Base-by-base conservation (phyloP, 23 red algal genomes). In the Gracilaria domingensis region DNA sequence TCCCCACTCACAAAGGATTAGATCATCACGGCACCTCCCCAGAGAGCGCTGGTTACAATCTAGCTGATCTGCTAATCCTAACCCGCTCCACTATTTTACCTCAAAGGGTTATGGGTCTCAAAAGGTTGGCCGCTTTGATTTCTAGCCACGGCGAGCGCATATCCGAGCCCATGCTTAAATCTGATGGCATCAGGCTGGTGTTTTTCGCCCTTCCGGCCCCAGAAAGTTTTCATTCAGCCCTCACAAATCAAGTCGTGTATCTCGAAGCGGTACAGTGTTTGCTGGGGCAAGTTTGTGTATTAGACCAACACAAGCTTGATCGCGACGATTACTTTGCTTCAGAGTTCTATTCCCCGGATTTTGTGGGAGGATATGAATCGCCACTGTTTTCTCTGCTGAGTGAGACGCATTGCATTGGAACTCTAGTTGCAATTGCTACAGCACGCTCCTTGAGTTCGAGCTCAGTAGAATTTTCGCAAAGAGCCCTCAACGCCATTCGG, bases 21-120 rank as follows among this genome's bases (percentile, higher is more conserved):
- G 83, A 94, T 64, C 92, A 94, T 72, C 92, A 94, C 47, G 92
- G 92, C 29, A 61, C 83, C 8, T 48, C 54, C 39, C 92, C 92
- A 14, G 83, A 44, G 28, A 75, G 55, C 44, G 92, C 83, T 39
- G 92, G 92, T n/a, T 94, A 94, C 60, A 82, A 83, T 18, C 77
- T 94, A 8, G 77, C 82, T 16, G 92, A 94, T 56, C 38, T 94
- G 33, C 56, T 94, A 32, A 24, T 83, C 17, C 49, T 94, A 8
- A 87, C 76, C 5, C 44, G 92, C 26, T 94, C 92, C 67, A 88
- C 82, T 23, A 42, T 94, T 53, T 23, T 88, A 11, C 44, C 69
- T 13, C 92, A 94, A 48, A 72, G 92, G n/a, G 83, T 87, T 17
- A 33, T 87, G 49, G 92, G 83, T 47, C 61, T 94, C 12, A 42